Evolutionary conservation across 208 protist genomes (phyloP), one percentile per base, ranked within the genome.

Genomic region (Leishmania braziliensis): DNA sequence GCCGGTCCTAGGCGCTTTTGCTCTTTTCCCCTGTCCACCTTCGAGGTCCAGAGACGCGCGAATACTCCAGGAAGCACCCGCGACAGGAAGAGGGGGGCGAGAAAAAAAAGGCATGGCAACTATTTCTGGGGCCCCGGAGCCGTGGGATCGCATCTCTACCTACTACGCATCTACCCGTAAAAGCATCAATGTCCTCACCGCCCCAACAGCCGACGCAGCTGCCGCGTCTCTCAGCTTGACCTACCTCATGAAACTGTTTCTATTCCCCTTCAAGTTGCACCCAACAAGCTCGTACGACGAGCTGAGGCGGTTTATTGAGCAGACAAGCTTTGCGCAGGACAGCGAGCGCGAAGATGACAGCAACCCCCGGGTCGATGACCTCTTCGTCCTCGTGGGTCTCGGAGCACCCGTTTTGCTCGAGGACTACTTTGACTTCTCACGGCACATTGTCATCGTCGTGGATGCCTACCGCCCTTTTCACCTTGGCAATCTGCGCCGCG

Each of bases 381-480:
- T 95, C 36, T 97, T 95, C 78, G 33, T 97, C 10, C 87, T 97
- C 26, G 82, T 97, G 50, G 95, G 95, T 58, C 85, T 96, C 48
- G 95, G 95, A 26, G 92, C 86, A 1, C 75, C 92, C 0, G 80
- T 96, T 6, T 65, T 79, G 43, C 82, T 97, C 18, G 48, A 66
- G 16, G 78, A 90, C 29, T 92, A 91, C 75, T 97, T 97, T 78
- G 86, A 95, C 68, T 81, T 93, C 10, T 33, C 84, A 10, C 86
- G 90, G 26, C 92, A 97, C 74, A 86, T 96, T 56, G 91, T 97
- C 6, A 73, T 95, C 50, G 90, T 97, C 43, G 79, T 97, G 29
- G 95, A 97, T 51, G 84, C 92, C 29, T 90, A 91, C 78, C 91
- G 95, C 10, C 93, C 95, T 0, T 88, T 95, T 69, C 89, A 95